A percentile compares a stretch with the other conserved stretches of the same genome.
phyloP scores from a whole-genome alignment of 495 filamentous ascomycete genomes.

The Podospora tetraspora region DNA sequence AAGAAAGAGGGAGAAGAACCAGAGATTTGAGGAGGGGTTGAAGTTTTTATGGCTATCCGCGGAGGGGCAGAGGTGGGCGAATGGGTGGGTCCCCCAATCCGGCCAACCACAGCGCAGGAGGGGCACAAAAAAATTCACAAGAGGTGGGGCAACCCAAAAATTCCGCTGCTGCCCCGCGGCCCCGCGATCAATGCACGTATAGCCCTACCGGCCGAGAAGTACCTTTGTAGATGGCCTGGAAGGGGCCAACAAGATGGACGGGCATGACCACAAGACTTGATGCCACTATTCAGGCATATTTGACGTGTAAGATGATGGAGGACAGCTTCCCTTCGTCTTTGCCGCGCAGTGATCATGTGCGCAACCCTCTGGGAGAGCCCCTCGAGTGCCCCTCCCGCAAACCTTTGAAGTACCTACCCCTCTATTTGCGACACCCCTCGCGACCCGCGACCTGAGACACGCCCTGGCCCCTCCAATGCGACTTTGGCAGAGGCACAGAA shows the following conservation, averaged over 20 bases:
- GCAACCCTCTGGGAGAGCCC: background rate
- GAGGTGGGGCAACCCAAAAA: conserved; percentile 22
- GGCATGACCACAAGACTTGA: background rate
- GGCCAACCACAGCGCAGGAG: background rate
- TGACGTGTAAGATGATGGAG: background rate
- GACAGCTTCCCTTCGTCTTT: background rate
- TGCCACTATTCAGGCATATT: background rate
- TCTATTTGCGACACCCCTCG: background rate
- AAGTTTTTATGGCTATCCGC: conserved; percentile 27
- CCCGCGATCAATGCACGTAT: conserved; percentile 5
- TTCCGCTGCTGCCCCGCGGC: conserved; percentile 23
- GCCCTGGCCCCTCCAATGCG: background rate
- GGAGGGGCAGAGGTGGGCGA: conserved; percentile 28
- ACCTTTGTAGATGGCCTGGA: background rate
- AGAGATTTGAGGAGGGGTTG: conserved; percentile 25
- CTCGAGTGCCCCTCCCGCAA: background rate
- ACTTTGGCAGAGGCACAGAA: background rate
- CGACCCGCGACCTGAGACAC: background rate
- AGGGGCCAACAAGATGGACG: background rate
- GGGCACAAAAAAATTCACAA: conserved; percentile 19
- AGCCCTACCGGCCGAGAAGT: background rate
- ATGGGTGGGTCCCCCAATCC: background rate
- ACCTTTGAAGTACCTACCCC: background rate
- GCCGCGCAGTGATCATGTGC: background rate
- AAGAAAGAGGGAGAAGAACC: conserved; percentile 25